Evolutionary conservation across 805 yeast genomes (phyloP), one percentile per base, ranked within the genome.

Genomic region (Metschnikowia cubensis): DNA sequence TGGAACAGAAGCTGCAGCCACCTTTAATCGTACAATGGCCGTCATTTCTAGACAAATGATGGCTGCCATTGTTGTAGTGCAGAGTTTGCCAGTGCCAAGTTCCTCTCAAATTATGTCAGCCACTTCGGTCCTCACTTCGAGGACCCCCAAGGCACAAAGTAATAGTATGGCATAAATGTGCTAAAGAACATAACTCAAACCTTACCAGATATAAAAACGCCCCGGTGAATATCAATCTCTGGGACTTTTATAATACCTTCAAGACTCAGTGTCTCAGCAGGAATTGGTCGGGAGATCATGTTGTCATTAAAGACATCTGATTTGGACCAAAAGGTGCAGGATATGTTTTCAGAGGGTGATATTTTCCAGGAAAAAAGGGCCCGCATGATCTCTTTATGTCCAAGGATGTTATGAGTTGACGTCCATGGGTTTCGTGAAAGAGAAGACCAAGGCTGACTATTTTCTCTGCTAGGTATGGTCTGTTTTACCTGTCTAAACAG

Each of bases 161-260:
- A n/a, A n/a, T n/a, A n/a, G n/a, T n/a, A n/a, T n/a, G n/a, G n/a
- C n/a, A n/a, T n/a, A n/a, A n/a, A n/a, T n/a, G n/a, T n/a, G n/a
- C n/a, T n/a, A n/a, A n/a, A n/a, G n/a, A n/a, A n/a, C n/a, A n/a
- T n/a, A n/a, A n/a, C n/a, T n/a, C 31, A 80, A 77, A 44, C 63
- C 89, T 48, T 90, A 81, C 67, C 77, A 80, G 43, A 72, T 88
- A 14, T 85, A 84, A 94, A 51, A 97, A 90, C 58, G 91, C 96
- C 0, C 86, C 87, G 21, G 73, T 83, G 2, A 69, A 75, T 31
- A 76, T 87, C 53, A 87, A 87, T 60, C 75, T 85, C 47, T 83
- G 74, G 66, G 95, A 87, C 57, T 83, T 82, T 56, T 87, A 75
- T 59, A 63, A 70, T 21, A 84, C 87, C 0, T 86, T 86, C 66